A percentile compares a stretch with the other conserved stretches of the same genome.
phyloP scores from a whole-genome alignment of 2,329 filamentous ascomycete species.

The Colletotrichum karsti region DNA sequence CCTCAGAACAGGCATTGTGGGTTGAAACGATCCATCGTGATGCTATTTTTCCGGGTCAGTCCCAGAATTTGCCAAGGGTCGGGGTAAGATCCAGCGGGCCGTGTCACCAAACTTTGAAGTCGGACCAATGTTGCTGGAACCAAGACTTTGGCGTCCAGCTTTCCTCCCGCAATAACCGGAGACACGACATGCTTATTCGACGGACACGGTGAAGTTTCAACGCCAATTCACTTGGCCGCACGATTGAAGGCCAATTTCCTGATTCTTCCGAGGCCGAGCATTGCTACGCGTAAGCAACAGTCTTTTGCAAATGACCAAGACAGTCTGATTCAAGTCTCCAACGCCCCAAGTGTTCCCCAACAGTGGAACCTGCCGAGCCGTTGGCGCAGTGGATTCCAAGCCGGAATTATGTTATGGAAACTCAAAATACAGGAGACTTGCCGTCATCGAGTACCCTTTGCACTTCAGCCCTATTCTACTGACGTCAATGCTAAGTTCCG shows the following conservation, averaged over 20 bases:
- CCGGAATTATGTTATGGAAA: slow-evolving; percentile 31
- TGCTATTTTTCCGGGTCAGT: neutral
- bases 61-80: neutral
- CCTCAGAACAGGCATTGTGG: neutral
- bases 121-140: neutral
- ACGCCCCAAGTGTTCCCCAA: neutral
- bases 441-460: slow-evolving; percentile 14
- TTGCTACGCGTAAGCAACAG: neutral
- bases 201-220: too few relatives aligned
- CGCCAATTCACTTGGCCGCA: neutral
- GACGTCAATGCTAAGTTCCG: slow-evolving; percentile 18
- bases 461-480: slow-evolving; percentile 21
- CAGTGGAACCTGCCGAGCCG: slow-evolving; percentile 20
- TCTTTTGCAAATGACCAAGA: neutral
- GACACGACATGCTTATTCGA: too few relatives aligned
- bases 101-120: neutral
- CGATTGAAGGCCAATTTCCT: neutral
- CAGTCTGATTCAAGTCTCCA: too few relatives aligned
- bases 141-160: neutral
- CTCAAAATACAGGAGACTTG: neutral
- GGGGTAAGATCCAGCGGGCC: neutral
- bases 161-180: too few relatives aligned
- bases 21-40: neutral
- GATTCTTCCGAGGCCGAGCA: neutral
- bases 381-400: neutral